phyloP scores from a whole-genome alignment of 192 early-diverging fungal genomes.

The Backusella liffmaniae region DNA sequence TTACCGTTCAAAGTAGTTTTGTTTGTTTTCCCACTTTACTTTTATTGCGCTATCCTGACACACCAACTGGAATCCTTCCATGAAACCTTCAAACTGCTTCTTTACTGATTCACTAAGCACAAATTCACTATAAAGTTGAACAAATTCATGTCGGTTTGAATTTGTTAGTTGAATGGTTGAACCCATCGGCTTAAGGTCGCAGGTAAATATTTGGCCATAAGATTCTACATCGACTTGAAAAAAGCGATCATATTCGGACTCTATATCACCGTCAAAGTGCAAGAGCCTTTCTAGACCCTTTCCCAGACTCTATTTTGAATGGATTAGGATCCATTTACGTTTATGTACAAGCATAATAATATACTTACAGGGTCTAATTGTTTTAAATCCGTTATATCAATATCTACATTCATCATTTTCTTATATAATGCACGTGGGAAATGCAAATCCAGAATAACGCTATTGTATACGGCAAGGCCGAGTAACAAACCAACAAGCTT shows the following conservation, averaged over 20 bases:
- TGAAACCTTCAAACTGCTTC: slow-evolving; percentile 77
- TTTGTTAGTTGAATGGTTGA: slow-evolving; percentile 60
- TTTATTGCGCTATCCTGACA: slow-evolving; percentile 63
- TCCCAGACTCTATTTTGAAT: slow-evolving; percentile 51
- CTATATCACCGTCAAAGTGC: slow-evolving; percentile 63
- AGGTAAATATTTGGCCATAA: slow-evolving; percentile 55
- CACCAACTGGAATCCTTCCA: slow-evolving; percentile 74
- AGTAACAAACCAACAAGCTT: slow-evolving; percentile 85
- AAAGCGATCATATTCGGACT: slow-evolving; percentile 72
- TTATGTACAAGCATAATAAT: not conserved
- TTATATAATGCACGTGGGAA: slow-evolving; percentile 87
- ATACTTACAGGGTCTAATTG: slow-evolving; percentile 67
- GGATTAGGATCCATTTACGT: not conserved
- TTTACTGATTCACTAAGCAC: slow-evolving; percentile 68
- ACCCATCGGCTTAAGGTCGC: slow-evolving; percentile 71
- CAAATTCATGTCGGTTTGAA: slow-evolving; percentile 80
- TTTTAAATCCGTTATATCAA: slow-evolving; percentile 71
- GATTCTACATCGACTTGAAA: slow-evolving; percentile 81
- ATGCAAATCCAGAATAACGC: slow-evolving; percentile 88
- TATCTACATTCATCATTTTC: slow-evolving; percentile 72
- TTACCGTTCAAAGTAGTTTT: not conserved
- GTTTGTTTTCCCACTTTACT: slow-evolving; percentile 36
- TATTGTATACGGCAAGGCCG: slow-evolving; percentile 91
- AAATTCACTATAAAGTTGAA: slow-evolving; percentile 78
- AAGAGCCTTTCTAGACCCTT: slow-evolving; percentile 77